These are phyloP conservation scores for Fusarium piperis DNA, from an alignment of 2,329 filamentous ascomycete genomes.

Conservation along the genomic window DNA sequence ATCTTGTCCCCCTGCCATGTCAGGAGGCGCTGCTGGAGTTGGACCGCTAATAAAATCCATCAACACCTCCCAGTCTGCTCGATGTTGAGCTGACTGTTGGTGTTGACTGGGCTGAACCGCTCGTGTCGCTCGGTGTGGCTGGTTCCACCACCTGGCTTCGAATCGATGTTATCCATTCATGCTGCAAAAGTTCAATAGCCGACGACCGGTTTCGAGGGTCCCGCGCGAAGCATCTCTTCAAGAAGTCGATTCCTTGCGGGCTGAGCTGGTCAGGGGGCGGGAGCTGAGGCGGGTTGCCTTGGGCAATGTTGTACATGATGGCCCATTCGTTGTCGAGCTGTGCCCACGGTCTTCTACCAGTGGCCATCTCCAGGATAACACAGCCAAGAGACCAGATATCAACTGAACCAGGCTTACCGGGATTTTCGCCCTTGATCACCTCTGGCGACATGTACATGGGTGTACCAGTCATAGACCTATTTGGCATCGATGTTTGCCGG, in stretches of 20 bases:
- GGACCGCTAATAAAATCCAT: conserved; percentile 45
- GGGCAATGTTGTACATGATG: conserved; percentile 99
- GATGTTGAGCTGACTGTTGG: conserved; percentile 44
- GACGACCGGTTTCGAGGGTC: conserved; percentile 83
- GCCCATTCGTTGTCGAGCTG: conserved; percentile 99
- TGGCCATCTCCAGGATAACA: conserved; percentile 97
- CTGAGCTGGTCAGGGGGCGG: conserved; percentile 86
- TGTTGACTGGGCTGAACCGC: conserved; percentile 53
- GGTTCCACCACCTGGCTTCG: conserved; percentile 73
- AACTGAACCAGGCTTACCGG: conserved; percentile 84
- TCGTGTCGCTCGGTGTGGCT: conserved; percentile 67
- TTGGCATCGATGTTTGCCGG: conserved; percentile 69
- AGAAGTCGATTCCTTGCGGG: conserved; percentile 84
- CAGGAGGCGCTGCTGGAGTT: neutral
- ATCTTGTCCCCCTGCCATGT: neutral
- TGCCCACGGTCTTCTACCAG: conserved; percentile 92
- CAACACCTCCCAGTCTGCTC: conserved; percentile 43
- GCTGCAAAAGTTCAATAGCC: conserved; percentile 89
- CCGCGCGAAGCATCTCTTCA: conserved; percentile 85
- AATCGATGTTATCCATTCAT: conserved; percentile 85
- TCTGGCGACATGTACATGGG: conserved; percentile 99
- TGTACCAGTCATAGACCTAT: conserved; percentile 95
- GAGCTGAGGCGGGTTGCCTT: conserved; percentile 90
- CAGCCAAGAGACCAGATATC: conserved; percentile 98
- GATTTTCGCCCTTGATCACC: conserved; percentile 90